Base-by-base conservation (phyloP, 805 yeast species). In the Jamesozyma hellenica region DNA sequence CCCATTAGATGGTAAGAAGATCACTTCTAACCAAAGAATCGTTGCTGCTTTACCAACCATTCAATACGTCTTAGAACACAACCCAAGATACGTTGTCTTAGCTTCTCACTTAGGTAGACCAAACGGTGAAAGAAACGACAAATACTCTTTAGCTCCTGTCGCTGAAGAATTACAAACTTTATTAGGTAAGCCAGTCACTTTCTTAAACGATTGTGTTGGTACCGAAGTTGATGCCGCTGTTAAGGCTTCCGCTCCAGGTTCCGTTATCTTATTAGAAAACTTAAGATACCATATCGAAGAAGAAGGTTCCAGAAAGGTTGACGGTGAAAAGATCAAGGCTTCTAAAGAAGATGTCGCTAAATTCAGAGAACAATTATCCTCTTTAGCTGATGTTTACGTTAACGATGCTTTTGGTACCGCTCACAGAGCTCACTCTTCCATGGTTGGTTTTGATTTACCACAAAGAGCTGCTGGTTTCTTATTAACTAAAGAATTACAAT, bases 51-150 rank as follows among this genome's bases (percentile, higher is more conserved):
- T 94, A 58, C 99, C 99, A 67, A 90, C 99, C 55, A 92, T 92
- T 72, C 68, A 94, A 70, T 92, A 90, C 66, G 96, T 90, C 40
- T 71, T 83, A 64, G 90, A 84, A 63, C 81, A 90, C 53, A 76
- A 82, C 60, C 95, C 99, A 63, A 86, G 82, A 75, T 85, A 78
- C 52, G 80, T 92, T 52, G 72, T 92, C 53, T 77, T 92, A 56
- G 97, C 96, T 51, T 88, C 97, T 45, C 99, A 92, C 67, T 76
- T 92, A 66, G 99, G 99, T 62, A 87, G 99, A 74, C 99, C 99
- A 68, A 92, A 92, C 65, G 99, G 99, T 65, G 87, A 85, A 70
- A 74, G 64, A 47, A 76, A 69, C 58, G 81, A 72, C 38, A 92
- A 92, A 71, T 90, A 75, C 77, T 87, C 96, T 37, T 74, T 92